phyloP scores from a whole-genome alignment of 2,329 filamentous ascomycete species.

The Penicillium sp. region DNA sequence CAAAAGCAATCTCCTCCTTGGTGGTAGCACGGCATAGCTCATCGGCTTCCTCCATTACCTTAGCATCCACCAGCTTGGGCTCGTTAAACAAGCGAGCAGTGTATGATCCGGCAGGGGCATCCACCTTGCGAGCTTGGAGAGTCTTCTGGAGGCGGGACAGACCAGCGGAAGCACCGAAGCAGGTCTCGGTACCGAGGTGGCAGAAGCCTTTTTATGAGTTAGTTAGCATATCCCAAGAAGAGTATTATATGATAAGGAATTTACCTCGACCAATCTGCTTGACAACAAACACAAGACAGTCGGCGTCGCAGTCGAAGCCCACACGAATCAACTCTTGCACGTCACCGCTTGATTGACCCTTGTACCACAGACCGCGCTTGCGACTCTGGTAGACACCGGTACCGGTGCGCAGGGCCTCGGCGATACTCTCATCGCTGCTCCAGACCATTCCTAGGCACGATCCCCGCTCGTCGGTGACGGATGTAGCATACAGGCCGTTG shows the following conservation, averaged over 20 bases:
- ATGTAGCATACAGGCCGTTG: constrained; percentile 84
- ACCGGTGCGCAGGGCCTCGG: constrained; percentile 80
- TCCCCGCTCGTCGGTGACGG: constrained; percentile 87
- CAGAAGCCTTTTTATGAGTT: constrained; percentile 69
- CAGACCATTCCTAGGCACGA: constrained; percentile 88
- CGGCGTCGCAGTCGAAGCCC: constrained; percentile 88
- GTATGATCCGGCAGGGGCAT: constrained; percentile 87
- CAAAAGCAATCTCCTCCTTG: constrained; percentile 84
- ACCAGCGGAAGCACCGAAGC: constrained; percentile 84
- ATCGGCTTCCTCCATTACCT: constrained; percentile 98
- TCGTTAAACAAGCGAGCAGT: constrained; percentile 92
- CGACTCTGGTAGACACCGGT: constrained; percentile 93
- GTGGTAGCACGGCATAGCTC: constrained; percentile 87
- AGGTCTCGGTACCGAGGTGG: constrained; percentile 87
- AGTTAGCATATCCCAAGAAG: constrained; percentile 20
- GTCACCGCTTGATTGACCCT: constrained; percentile 92
- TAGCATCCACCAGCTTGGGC: constrained; percentile 83
- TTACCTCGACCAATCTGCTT: constrained; percentile 78
- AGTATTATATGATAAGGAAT: constrained; percentile 11
- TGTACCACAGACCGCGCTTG: constrained; percentile 94
- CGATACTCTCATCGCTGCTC: constrained; percentile 87
- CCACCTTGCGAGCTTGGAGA: constrained; percentile 76
- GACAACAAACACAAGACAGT: constrained; percentile 88
- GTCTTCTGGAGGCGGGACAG: constrained; percentile 87
- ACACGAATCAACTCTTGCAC: constrained; percentile 86